Percentiles rank a stretch among this genome's conserved stretches.
These are phyloP conservation scores for Mortierella sp. DNA, from an alignment of 371 early-diverging fungal species.

Conservation along the genomic window DNA sequence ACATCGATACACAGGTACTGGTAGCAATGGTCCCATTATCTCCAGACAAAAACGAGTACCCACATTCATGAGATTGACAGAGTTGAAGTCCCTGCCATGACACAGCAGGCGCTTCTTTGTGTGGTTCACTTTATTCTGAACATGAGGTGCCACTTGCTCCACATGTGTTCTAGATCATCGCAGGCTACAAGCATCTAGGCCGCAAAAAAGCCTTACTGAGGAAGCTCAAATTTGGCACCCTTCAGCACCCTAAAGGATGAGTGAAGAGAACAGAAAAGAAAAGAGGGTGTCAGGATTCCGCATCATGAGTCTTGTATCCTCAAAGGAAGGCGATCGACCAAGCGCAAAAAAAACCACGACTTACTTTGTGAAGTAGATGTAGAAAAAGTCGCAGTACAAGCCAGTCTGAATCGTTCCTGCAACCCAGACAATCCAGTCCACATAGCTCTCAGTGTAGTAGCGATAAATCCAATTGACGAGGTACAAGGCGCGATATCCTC, in stretches of 20 bases:
- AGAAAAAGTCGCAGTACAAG: conserved; percentile 98
- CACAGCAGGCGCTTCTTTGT: too few relatives aligned
- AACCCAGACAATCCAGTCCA: conserved; percentile 73
- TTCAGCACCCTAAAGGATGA: conserved; percentile 75
- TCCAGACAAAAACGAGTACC: too few relatives aligned
- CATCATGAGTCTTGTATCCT: too few relatives aligned
- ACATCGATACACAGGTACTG: too few relatives aligned
- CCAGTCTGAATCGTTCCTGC: conserved; percentile 96
- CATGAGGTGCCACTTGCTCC: too few relatives aligned
- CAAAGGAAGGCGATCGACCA: background rate
- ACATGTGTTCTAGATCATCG: too few relatives aligned
- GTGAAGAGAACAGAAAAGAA: background rate
- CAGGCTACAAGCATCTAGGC: background rate
- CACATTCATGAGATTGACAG: too few relatives aligned
- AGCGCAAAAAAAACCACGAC: conserved; percentile 20
- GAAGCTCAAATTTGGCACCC: conserved; percentile 86
- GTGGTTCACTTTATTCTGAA: too few relatives aligned
- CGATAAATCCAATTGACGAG: conserved; percentile 97
- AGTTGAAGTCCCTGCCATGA: too few relatives aligned
- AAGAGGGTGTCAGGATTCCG: background rate
- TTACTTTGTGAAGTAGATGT: conserved; percentile 94
- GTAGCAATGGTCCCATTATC: too few relatives aligned
- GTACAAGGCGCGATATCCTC: conserved; percentile 97
- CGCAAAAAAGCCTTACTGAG: conserved; percentile 57
- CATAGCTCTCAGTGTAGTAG: conserved; percentile 75